Percentiles rank a stretch among this genome's conserved stretches.
These are phyloP conservation scores for Penicillium italicum DNA, from an alignment of 2,329 filamentous ascomycete genomes.

Conservation along the genomic window DNA sequence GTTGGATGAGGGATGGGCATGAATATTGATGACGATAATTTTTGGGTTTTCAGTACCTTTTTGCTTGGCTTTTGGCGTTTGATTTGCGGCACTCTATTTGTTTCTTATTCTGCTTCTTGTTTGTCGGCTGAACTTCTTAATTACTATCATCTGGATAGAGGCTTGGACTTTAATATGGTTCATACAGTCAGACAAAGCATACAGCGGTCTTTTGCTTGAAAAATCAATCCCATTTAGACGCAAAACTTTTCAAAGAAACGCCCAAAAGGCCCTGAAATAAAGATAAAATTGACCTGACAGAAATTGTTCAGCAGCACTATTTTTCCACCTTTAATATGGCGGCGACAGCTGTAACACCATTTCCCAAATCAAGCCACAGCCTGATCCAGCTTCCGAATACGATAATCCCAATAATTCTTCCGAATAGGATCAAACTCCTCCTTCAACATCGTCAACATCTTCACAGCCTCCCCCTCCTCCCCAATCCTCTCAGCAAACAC, in stretches of 20 bases:
- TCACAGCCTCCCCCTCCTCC: conserved; percentile 57
- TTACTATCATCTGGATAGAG: background rate
- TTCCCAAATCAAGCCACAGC: conserved; percentile 1
- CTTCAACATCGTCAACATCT: conserved; percentile 69
- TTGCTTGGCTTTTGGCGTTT: conserved; percentile 4
- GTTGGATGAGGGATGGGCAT: conserved; percentile 41
- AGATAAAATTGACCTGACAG: no score
- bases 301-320: background rate
- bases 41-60: conserved; percentile 8
- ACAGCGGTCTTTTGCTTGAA: background rate
- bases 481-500: conserved; percentile 39
- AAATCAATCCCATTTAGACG: background rate
- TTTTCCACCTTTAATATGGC: background rate
- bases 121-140: background rate
- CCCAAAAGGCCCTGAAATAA: background rate
- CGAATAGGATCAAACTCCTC: conserved; percentile 89
- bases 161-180: background rate
- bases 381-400: conserved; percentile 45
- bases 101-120: background rate
- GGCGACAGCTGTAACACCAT: background rate
- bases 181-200: background rate
- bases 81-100: background rate
- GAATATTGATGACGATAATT: conserved; percentile 8
- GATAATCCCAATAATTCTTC: conserved; percentile 88
- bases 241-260: background rate